phyloP scores from a whole-genome alignment of 208 protist genomes.

The Phytomonas serpens region DNA sequence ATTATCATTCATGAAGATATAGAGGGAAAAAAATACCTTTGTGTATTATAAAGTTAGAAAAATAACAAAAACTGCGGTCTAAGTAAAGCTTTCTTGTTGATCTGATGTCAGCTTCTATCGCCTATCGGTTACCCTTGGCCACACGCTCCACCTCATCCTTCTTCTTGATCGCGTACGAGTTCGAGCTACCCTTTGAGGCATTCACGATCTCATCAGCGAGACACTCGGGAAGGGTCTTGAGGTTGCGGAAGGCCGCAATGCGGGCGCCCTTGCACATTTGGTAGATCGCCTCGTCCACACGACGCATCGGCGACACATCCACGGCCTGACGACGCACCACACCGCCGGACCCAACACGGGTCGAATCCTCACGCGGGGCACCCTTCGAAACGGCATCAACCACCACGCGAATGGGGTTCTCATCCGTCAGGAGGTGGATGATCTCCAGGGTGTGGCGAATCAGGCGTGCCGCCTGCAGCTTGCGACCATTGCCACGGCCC shows the following conservation, averaged over 20 bases:
- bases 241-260: constrained; percentile 98
- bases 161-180: constrained; percentile 99
- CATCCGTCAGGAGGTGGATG: constrained; percentile 98
- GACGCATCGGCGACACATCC: constrained; percentile 99
- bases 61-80: background rate
- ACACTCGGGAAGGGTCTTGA: constrained; percentile 99
- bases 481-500: constrained; percentile 99
- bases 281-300: constrained; percentile 98
- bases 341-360: constrained; percentile 99
- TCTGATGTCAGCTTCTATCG: background rate
- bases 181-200: constrained; percentile 97
- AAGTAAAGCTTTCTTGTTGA: background rate
- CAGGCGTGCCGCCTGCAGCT: constrained; percentile 98
- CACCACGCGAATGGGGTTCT: constrained; percentile 98
- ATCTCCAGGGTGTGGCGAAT: constrained; percentile 99
- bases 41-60: background rate
- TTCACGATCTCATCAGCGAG: constrained; percentile 99
- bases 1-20: background rate
- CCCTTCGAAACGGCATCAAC: constrained; percentile 98
- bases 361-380: constrained; percentile 99
- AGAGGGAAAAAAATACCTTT: background rate
- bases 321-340: constrained; percentile 99
- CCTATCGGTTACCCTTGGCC: constrained; percentile 99
- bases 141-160: constrained; percentile 99
- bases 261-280: constrained; percentile 97